Evolutionary conservation across 805 yeast species (phyloP).

Genomic region (Suhomyces sp.): DNA sequence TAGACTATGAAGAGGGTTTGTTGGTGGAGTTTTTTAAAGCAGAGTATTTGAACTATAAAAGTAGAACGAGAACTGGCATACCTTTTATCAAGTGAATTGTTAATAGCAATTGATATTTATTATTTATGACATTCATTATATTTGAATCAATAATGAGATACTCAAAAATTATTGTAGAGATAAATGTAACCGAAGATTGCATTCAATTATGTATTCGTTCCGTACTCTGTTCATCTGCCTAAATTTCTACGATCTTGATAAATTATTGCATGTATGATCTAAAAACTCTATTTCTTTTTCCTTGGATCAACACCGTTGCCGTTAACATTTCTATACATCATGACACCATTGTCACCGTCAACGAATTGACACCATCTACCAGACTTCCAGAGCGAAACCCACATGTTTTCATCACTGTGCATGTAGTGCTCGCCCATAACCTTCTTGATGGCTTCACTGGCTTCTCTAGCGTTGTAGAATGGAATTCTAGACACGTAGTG

Average conservation of each 20-base stretch:
- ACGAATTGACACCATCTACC: constrained; percentile 69
- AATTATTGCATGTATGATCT: no score
- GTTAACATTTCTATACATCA: constrained; percentile 64
- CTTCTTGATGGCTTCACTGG: constrained; percentile 49
- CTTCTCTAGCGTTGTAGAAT: constrained; percentile 55
- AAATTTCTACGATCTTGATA: no score
- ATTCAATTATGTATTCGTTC: no score
- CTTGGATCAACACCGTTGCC: constrained; percentile 20
- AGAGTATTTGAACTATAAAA: constrained; percentile 56
- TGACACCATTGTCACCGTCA: constrained; percentile 64
- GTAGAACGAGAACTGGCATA: constrained; percentile 54
- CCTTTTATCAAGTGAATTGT: constrained; percentile 47
- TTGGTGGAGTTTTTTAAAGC: constrained; percentile 70
- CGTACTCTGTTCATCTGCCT: no score
- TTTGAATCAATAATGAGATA: background rate
- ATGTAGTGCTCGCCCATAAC: constrained; percentile 55
- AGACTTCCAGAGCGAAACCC: constrained; percentile 55
- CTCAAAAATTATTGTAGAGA: no score
- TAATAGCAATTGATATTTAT: no score
- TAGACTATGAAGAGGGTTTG: constrained; percentile 66
- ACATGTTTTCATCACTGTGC: constrained; percentile 55
- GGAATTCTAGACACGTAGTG: constrained; percentile 57
- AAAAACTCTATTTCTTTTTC: constrained; percentile 4
- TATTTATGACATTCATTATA: no score
- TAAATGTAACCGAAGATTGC: no score